Evolutionary conservation across 495 filamentous ascomycete genomes (phyloP).

Genomic region (Penicillium soppii): DNA sequence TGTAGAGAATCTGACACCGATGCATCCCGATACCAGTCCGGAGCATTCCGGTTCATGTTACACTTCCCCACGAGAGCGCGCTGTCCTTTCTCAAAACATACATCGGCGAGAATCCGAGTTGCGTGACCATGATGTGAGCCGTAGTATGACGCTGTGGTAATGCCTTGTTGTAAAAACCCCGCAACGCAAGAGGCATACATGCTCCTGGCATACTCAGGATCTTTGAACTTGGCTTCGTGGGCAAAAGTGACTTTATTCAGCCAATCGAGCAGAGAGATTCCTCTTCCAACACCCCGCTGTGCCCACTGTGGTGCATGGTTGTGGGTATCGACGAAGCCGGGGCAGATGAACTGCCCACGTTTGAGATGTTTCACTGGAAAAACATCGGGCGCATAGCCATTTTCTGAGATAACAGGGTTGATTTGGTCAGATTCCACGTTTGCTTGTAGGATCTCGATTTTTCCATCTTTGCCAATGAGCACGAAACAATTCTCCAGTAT

Average conservation of each 20-base stretch:
- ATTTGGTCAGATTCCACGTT: constrained; percentile 14
- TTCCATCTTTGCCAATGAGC: constrained; percentile 39
- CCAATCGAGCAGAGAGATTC: constrained; percentile 60
- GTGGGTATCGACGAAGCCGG: constrained; percentile 65
- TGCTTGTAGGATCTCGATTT: constrained; percentile 35
- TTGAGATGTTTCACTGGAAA: constrained; percentile 39
- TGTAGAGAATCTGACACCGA: constrained; percentile 46
- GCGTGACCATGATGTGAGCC: constrained; percentile 58
- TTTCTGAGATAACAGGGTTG: constrained; percentile 20
- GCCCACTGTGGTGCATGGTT: constrained; percentile 66
- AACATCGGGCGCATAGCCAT: constrained; percentile 32
- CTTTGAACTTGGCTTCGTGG: constrained; percentile 57
- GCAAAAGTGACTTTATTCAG: constrained; percentile 60
- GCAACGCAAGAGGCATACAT: constrained; percentile 55
- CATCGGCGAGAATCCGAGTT: constrained; percentile 57
- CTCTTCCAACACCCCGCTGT: constrained; percentile 58
- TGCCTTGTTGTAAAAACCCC: constrained; percentile 59
- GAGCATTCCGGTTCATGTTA: constrained; percentile 63
- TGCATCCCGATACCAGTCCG: constrained; percentile 57
- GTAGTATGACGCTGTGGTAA: constrained; percentile 68
- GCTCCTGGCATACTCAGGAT: constrained; percentile 49
- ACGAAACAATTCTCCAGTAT: constrained; percentile 49
- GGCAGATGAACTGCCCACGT: constrained; percentile 55
- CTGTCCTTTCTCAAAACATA: constrained; percentile 57
- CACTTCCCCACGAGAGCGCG: constrained; percentile 66